phyloP scores from a whole-genome alignment of 2,329 filamentous ascomycete species.

The Plectosphaerella cucumerina region DNA sequence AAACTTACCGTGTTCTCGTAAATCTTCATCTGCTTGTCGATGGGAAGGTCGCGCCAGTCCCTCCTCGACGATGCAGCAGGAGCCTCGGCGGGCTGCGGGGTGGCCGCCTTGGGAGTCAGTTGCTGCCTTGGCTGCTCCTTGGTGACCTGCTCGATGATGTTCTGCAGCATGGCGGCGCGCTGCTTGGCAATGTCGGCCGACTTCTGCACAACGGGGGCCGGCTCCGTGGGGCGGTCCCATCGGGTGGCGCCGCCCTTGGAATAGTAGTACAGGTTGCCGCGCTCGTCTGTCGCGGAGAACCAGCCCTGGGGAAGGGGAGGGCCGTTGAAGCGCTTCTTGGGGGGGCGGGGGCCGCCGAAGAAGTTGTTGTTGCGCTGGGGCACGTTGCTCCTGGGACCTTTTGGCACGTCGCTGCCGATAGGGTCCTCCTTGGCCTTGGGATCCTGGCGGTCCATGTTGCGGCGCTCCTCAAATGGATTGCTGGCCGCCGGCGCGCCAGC shows the following conservation, averaged over 20 bases:
- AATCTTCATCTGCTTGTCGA: conserved; percentile 90
- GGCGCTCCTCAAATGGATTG: conserved; percentile 60
- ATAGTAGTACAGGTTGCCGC: conserved; percentile 82
- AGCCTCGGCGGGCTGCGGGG: conserved; percentile 57
- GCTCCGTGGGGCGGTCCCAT: conserved; percentile 72
- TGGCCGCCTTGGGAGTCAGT: conserved; percentile 49
- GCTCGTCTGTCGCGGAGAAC: conserved; percentile 69
- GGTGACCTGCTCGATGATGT: conserved; percentile 81
- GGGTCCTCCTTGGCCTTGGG: conserved; percentile 29
- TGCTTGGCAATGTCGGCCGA: conserved; percentile 58
- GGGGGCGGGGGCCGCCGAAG: conserved; percentile 41
- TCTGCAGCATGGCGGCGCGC: conserved; percentile 72
- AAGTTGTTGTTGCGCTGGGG: conserved; percentile 50
- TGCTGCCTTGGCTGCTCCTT: conserved; percentile 42
- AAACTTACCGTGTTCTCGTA: conserved; percentile 85
- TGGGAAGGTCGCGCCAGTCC: conserved; percentile 64
- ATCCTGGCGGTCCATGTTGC: conserved; percentile 40
- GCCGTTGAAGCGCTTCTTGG: conserved; percentile 50
- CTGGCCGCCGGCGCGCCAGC: conserved; percentile 48
- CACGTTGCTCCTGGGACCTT: conserved; percentile 56
- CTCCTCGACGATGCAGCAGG: conserved; percentile 55
- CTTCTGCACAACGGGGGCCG: conserved; percentile 62
- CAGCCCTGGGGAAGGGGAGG: conserved; percentile 72
- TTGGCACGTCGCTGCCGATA: conserved; percentile 49
- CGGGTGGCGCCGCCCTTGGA: conserved; percentile 72